phyloP scores from a whole-genome alignment of 306 rosid species.

The Pyrus pyrifolia region DNA sequence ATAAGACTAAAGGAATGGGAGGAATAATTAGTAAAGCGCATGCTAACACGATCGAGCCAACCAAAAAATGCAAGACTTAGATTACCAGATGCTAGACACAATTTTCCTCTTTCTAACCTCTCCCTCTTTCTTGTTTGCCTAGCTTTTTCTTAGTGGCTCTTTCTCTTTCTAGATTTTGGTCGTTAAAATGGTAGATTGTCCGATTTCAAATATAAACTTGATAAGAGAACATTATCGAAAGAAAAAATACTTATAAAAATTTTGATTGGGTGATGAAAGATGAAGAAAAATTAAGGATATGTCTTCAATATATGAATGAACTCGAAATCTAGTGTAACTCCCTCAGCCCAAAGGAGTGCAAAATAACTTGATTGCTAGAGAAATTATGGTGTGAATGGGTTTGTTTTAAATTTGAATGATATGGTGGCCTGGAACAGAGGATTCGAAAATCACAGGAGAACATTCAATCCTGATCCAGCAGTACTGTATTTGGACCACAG shows the following conservation, averaged over 20 bases:
- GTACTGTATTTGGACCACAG: constrained; percentile 7
- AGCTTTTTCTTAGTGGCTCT: background rate
- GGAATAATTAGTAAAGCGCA: background rate
- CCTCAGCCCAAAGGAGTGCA: background rate
- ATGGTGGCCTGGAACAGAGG: background rate
- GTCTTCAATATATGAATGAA: background rate
- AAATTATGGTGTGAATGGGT: background rate
- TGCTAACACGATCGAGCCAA: background rate
- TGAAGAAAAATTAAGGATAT: too few species aligned
- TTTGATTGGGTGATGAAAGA: too few species aligned
- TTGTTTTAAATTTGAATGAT: background rate
- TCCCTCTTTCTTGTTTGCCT: background rate
- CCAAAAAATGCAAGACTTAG: background rate
- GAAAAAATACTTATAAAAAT: background rate
- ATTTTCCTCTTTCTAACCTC: background rate
- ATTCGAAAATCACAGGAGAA: background rate
- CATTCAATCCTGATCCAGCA: constrained; percentile 14
- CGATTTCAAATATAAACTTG: background rate
- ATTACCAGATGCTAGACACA: background rate
- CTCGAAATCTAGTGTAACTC: background rate
- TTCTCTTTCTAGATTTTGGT: background rate
- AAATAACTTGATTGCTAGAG: background rate
- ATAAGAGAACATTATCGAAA: background rate
- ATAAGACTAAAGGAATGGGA: background rate
- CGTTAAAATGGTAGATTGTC: background rate